Evolutionary conservation across 768 basidiomycete genomes (phyloP).

Genomic region (Lentinus brumalis): DNA sequence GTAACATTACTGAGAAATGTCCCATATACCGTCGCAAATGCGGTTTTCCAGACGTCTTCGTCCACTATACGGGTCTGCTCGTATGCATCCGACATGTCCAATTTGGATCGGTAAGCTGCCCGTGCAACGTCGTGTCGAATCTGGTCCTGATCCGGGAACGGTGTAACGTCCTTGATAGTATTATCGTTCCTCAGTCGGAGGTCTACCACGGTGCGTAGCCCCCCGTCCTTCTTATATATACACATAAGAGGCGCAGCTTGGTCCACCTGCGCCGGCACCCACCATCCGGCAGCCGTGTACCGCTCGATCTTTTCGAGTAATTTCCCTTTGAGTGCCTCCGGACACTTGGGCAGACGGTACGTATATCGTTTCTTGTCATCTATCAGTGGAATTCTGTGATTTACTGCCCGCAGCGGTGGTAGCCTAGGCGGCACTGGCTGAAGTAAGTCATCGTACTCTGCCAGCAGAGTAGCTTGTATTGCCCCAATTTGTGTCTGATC

Average conservation of each 20-base stretch:
- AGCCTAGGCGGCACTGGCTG: slow-evolving; percentile 24
- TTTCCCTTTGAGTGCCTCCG: slow-evolving; percentile 29
- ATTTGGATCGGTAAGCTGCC: slow-evolving; percentile 37
- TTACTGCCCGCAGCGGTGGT: slow-evolving; percentile 42
- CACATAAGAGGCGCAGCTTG: slow-evolving; percentile 37
- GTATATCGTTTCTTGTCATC: slow-evolving; percentile 35
- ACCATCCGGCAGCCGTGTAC: slow-evolving; percentile 39
- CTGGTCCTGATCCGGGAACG: slow-evolving; percentile 43
- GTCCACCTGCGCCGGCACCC: slow-evolving; percentile 21
- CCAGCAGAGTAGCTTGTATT: background rate
- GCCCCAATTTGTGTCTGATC: background rate
- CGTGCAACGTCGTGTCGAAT: slow-evolving; percentile 37
- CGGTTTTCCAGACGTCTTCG: slow-evolving; percentile 34
- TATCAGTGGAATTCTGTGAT: slow-evolving; percentile 43
- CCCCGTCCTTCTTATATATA: slow-evolving; percentile 36
- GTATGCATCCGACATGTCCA: slow-evolving; percentile 45
- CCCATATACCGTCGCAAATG: slow-evolving; percentile 39
- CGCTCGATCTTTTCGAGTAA: slow-evolving; percentile 19
- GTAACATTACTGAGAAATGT: slow-evolving; percentile 40
- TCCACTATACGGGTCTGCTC: slow-evolving; percentile 40
- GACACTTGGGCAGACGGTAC: slow-evolving; percentile 36
- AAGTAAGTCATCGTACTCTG: slow-evolving; percentile 21
- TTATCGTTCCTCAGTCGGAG: slow-evolving; percentile 41
- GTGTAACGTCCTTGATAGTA: slow-evolving; percentile 41
- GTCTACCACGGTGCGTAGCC: slow-evolving; percentile 39